phyloP scores from a whole-genome alignment of 306 rosid genomes.

The Echinosophora koreensis region DNA sequence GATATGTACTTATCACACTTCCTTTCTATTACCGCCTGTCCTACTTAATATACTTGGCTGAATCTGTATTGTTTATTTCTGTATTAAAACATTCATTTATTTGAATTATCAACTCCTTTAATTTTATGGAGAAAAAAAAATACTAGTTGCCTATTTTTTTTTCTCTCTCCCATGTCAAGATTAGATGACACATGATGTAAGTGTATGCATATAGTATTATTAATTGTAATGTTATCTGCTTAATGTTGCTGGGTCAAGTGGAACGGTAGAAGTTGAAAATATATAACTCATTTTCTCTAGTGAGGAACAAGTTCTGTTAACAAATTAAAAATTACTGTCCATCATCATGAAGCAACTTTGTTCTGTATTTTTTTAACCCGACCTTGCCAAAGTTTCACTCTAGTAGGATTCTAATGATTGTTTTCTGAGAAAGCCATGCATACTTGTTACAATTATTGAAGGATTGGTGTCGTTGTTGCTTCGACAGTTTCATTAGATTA shows the following conservation, averaged over 20 bases:
- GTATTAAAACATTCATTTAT: background rate
- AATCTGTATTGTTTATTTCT: slow-evolving; percentile 11
- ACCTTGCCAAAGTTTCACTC: background rate
- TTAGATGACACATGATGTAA: too few relatives aligned
- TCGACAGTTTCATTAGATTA: background rate
- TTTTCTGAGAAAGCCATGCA: background rate
- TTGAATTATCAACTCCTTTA: background rate
- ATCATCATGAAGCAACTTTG: background rate
- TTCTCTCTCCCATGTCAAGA: too few relatives aligned
- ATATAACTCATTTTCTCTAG: background rate
- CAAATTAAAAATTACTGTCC: background rate
- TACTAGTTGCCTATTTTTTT: too few relatives aligned
- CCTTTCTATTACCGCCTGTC: background rate
- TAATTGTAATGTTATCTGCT: background rate
- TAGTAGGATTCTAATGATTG: background rate
- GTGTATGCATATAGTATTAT: too few relatives aligned
- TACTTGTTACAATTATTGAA: background rate
- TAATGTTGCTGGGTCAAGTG: background rate
- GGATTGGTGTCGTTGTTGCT: background rate
- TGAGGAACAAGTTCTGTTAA: background rate
- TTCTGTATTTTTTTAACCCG: background rate
- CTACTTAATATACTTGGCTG: slow-evolving; percentile 9
- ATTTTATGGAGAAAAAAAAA: background rate
- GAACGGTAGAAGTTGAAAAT: background rate
- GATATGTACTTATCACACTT: background rate